phyloP scores from a whole-genome alignment of 2,329 filamentous ascomycete genomes.

The Monosporascus sp. region DNA sequence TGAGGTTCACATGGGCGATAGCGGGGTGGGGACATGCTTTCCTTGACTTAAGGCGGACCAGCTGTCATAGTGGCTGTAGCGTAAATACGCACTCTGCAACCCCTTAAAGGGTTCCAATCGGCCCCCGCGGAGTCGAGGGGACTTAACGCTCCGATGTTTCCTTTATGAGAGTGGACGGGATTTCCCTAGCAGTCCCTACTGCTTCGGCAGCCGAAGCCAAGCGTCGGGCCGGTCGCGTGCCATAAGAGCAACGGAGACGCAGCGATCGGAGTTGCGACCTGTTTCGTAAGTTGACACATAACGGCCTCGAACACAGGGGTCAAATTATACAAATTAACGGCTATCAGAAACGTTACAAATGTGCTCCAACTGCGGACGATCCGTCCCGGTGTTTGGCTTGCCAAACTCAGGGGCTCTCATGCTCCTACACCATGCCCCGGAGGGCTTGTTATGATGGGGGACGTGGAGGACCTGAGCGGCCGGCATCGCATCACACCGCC shows the following conservation, averaged over 20 bases:
- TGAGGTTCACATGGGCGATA: no score
- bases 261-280: constrained; percentile 32
- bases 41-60: no score
- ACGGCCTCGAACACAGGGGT: no score
- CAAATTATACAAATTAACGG: constrained; percentile 3
- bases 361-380: constrained; percentile 24
- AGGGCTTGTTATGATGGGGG: constrained; percentile 35
- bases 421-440: constrained; percentile 29
- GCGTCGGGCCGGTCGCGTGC: constrained; percentile 27
- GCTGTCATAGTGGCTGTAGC: no score
- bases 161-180: neutral
- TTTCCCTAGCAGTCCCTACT: neutral
- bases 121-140: neutral
- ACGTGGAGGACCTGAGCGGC: constrained; percentile 31
- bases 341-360: constrained; percentile 29
- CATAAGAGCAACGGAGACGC: constrained; percentile 30
- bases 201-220: constrained; percentile 16
- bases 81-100: no score
- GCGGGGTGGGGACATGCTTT: no score
- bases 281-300: constrained; percentile 24
- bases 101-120: neutral
- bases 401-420: constrained; percentile 26
- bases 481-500: constrained; percentile 10
- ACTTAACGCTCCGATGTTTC: constrained; percentile 7
- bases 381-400: constrained; percentile 27